Evolutionary conservation across 345 rosid species (phyloP).

Genomic region (Lepidium didymum): DNA sequence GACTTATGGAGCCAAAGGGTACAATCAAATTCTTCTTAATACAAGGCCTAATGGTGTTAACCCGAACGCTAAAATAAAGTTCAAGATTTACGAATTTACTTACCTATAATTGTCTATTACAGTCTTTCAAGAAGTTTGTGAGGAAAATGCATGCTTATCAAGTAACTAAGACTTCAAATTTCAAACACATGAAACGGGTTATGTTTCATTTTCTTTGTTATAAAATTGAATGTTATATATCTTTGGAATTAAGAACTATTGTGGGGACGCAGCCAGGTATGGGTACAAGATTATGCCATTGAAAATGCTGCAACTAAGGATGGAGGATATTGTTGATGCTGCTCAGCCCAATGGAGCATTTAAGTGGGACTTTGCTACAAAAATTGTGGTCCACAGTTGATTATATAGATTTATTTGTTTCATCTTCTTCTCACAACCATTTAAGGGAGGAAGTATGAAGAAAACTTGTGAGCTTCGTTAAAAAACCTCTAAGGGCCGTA

Average conservation of each 20-base stretch:
- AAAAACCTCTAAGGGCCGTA: too few species aligned
- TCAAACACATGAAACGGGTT: neutral
- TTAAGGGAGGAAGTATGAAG: neutral
- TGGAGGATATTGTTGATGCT: conserved; percentile 52
- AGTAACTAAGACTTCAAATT: conserved; percentile 36
- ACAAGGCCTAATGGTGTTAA: conserved; percentile 72
- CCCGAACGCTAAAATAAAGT: conserved; percentile 41
- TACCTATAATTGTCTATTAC: conserved; percentile 60
- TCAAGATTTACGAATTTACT: conserved; percentile 60
- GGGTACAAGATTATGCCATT: conserved; percentile 45
- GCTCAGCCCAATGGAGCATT: conserved; percentile 48
- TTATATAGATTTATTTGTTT: neutral
- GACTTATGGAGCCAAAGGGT: conserved; percentile 56
- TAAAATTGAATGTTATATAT: neutral
- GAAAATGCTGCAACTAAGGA: conserved; percentile 36
- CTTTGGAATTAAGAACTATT: conserved; percentile 25
- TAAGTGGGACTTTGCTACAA: conserved; percentile 64
- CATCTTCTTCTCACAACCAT: neutral
- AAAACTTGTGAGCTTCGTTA: neutral
- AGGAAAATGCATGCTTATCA: conserved; percentile 85
- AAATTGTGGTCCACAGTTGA: conserved; percentile 41
- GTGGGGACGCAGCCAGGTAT: conserved; percentile 44
- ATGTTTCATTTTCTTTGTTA: neutral
- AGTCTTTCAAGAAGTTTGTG: conserved; percentile 60
- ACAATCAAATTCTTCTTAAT: conserved; percentile 72